These are phyloP conservation scores for Pythium phragmitis DNA, from an alignment of 352 stramenopile genomes.

Conservation along the genomic window DNA sequence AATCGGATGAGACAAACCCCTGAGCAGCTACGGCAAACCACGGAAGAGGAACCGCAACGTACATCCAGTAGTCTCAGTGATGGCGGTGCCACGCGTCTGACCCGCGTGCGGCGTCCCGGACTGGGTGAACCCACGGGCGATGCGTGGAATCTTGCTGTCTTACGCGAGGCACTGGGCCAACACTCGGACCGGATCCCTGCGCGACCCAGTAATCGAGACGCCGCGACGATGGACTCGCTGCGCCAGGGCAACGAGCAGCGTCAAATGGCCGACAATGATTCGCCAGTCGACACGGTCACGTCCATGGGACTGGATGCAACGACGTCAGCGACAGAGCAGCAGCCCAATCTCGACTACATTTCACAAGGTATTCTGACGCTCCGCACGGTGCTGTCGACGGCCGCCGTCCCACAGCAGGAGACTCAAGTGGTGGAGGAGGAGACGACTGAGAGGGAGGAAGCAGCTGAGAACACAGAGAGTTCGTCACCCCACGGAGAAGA, in stretches of 20 bases:
- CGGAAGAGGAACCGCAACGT: constrained; percentile 10
- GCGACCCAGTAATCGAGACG: constrained; percentile 14
- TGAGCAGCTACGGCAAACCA: constrained; percentile 26
- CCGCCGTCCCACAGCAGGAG: constrained; percentile 10
- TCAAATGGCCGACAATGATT: constrained; percentile 27
- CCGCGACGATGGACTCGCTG: constrained; percentile 9
- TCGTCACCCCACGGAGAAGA: background rate
- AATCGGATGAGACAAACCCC: constrained; percentile 22
- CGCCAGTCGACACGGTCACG: background rate
- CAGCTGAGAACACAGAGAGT: background rate
- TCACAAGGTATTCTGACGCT: constrained; percentile 33
- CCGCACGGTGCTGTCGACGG: constrained; percentile 31
- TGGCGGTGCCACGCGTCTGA: constrained; percentile 2
- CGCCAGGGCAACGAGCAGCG: constrained; percentile 20
- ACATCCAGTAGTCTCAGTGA: background rate
- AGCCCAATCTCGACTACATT: constrained; percentile 31
- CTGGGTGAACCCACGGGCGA: constrained; percentile 31
- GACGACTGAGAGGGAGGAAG: background rate
- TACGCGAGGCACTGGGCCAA: constrained; percentile 50
- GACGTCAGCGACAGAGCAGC: background rate
- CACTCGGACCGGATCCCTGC: constrained; percentile 18
- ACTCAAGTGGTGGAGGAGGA: background rate
- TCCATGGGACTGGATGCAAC: constrained; percentile 21
- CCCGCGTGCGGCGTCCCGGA: constrained; percentile 21
- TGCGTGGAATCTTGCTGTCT: constrained; percentile 61